Evolutionary conservation across 768 basidiomycete species (phyloP), one percentile per base, ranked within the genome.

Genomic region (Leucosporidium creatinivorum): DNA sequence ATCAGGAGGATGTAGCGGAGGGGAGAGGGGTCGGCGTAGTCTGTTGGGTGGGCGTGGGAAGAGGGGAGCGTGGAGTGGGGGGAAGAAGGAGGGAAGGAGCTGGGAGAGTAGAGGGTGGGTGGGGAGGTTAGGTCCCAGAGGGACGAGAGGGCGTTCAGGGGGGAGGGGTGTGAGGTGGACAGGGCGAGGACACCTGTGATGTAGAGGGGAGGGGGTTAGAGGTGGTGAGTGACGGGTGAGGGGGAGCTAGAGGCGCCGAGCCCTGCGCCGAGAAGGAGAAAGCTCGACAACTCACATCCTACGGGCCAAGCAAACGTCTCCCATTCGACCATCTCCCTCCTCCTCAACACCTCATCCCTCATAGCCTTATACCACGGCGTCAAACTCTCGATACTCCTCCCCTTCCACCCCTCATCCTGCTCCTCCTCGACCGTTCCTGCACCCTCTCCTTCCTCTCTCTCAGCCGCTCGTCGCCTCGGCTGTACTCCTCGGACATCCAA

Each of bases 271-370:
- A 58, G 49, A n/a, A 44, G 47, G 18, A 26, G 4, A 39, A 15
- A 28, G 39, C 19, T 51, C 39, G 9, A 15, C 18, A 28, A 69
- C 76, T 51, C 39, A 77, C 75, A 73, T 4, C 57, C 66, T 3
- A 73, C 61, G 1, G 77, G 77, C 66, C 74, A 73, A 2, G 51
- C 72, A 47, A 75, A 77, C 10, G 76, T 77, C 66, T 76, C 75
- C 51, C 73, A 73, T 39, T 72, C 67, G 21, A 68, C 58, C 25
- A 74, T 58, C 8, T 74, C 69, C 23, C 75, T 58, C 18, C 69
- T 25, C 1, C 26, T 19, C 2, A 77, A 58, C 17, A 76, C 65
- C 2, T 63, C 10, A 10, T 74, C 60, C 23, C 71, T 57, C n/a
- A 76, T 67, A n/a, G 25, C 28, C 1, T 25, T n/a, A 62, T 72